Evolutionary conservation across 2,329 filamentous ascomycete species (phyloP).

Genomic region (Chaetothyriales sp.): DNA sequence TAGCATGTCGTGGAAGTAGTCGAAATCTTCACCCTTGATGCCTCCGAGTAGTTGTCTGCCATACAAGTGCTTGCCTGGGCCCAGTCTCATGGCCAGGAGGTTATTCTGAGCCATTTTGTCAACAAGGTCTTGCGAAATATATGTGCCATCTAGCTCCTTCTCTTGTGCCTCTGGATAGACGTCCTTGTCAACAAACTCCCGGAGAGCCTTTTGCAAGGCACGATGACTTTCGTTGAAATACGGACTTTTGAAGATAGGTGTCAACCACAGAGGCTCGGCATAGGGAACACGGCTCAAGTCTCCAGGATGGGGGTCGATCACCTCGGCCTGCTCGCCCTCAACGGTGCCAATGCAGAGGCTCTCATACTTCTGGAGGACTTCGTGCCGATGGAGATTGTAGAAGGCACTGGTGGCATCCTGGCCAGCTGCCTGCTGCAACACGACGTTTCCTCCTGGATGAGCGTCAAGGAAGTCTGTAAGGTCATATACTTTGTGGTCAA

Average conservation of each 20-base stretch:
- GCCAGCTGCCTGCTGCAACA: slow-evolving; percentile 29
- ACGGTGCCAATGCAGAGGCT: slow-evolving; percentile 63
- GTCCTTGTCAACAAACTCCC: slow-evolving; percentile 51
- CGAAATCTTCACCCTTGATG: slow-evolving; percentile 59
- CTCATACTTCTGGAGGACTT: slow-evolving; percentile 70
- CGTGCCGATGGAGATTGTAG: slow-evolving; percentile 83
- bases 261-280: slow-evolving; percentile 72
- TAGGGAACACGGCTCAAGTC: slow-evolving; percentile 69
- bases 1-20: slow-evolving; percentile 59
- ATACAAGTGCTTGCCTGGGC: slow-evolving; percentile 51
- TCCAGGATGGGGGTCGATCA: slow-evolving; percentile 55
- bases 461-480: slow-evolving; percentile 45
- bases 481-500: slow-evolving; percentile 49
- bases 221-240: slow-evolving; percentile 56
- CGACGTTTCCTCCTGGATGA: slow-evolving; percentile 38
- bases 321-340: slow-evolving; percentile 59
- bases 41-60: slow-evolving; percentile 53
- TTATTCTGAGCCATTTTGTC: slow-evolving; percentile 49
- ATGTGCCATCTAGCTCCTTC: slow-evolving; percentile 54
- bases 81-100: slow-evolving; percentile 56
- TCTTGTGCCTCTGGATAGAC: slow-evolving; percentile 50
- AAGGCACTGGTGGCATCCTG: slow-evolving; percentile 30
- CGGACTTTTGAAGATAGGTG: slow-evolving; percentile 58
- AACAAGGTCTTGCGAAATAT: slow-evolving; percentile 52
- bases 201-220: slow-evolving; percentile 53